phyloP scores from a whole-genome alignment of 352 stramenopile genomes.

The Phytopythium vexans region DNA sequence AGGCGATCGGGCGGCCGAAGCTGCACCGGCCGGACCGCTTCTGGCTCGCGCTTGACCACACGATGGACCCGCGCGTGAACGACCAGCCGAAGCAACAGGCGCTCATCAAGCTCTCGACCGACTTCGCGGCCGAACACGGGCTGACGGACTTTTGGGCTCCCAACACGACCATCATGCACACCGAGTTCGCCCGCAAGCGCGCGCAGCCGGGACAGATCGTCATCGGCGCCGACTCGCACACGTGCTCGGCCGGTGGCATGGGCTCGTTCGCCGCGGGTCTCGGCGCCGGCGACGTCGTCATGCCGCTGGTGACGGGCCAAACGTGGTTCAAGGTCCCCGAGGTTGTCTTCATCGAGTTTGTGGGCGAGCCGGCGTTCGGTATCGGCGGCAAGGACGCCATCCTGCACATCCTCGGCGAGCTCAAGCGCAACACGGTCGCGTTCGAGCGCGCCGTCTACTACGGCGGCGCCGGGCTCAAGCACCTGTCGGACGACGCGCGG shows the following conservation, averaged over 20 bases:
- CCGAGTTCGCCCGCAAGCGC: conserved; percentile 76
- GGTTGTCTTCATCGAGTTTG: conserved; percentile 76
- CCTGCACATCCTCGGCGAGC: conserved; percentile 67
- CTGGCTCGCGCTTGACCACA: conserved; percentile 83
- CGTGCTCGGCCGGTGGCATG: conserved; percentile 75
- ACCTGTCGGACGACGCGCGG: conserved; percentile 72
- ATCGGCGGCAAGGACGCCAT: conserved; percentile 85
- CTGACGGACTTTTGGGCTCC: conserved; percentile 77
- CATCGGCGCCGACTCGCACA: conserved; percentile 78
- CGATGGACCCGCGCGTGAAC: conserved; percentile 76
- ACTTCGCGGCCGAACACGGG: conserved; percentile 67
- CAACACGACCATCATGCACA: conserved; percentile 88
- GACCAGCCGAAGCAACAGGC: conserved; percentile 73
- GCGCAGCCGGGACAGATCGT: conserved; percentile 81
- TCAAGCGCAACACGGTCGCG: conserved; percentile 83
- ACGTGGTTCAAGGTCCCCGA: conserved; percentile 86
- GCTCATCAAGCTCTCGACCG: conserved; percentile 75
- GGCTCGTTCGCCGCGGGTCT: conserved; percentile 69
- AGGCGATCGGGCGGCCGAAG: conserved; percentile 62
- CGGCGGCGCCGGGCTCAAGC: conserved; percentile 52
- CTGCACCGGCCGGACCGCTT: conserved; percentile 80
- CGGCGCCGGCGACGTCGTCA: conserved; percentile 75
- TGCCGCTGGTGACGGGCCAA: conserved; percentile 79
- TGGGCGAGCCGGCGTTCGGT: conserved; percentile 56
- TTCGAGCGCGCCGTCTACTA: conserved; percentile 83